Conservation (phyloP, 768 basidiomycete species). For the Tulasnella sp. region DNA sequence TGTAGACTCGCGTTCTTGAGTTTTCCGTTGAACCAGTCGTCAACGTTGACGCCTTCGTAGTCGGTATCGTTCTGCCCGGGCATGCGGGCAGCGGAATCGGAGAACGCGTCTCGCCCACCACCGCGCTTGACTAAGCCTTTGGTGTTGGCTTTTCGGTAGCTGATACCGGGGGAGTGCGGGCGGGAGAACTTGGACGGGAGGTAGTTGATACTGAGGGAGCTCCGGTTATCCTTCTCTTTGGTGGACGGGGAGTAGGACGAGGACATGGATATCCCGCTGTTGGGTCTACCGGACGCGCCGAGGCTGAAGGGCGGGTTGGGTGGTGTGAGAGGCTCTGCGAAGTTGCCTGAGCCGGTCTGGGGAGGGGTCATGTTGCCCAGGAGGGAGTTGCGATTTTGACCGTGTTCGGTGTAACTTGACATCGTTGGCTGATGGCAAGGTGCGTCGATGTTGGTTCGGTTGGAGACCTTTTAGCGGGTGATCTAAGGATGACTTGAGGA, state of each 20-base stretch:
- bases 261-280: not conserved
- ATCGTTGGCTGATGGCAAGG: not conserved
- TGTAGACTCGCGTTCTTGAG: constrained; percentile 36
- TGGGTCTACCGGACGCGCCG: constrained; percentile 5
- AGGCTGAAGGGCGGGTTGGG: constrained; percentile 15
- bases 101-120: constrained; percentile 59
- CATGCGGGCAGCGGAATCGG: constrained; percentile 42
- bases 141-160: constrained; percentile 31
- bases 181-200: constrained; percentile 64
- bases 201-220: constrained; percentile 55
- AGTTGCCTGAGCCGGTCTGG: not conserved
- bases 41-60: constrained; percentile 31
- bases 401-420: not conserved
- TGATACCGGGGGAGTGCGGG: constrained; percentile 30
- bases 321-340: constrained; percentile 10
- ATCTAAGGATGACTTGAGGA: not conserved
- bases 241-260: not conserved
- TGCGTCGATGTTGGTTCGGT: not conserved
- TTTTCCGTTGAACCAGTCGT: constrained; percentile 31
- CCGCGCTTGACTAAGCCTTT: constrained; percentile 44
- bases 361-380: constrained; percentile 4
- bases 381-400: constrained; percentile 14
- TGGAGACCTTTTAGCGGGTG: not conserved
- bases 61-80: constrained; percentile 41
- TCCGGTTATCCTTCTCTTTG: not conserved